phyloP scores from a whole-genome alignment of 352 stramenopile genomes.

The Phytopythium ostracodes region DNA sequence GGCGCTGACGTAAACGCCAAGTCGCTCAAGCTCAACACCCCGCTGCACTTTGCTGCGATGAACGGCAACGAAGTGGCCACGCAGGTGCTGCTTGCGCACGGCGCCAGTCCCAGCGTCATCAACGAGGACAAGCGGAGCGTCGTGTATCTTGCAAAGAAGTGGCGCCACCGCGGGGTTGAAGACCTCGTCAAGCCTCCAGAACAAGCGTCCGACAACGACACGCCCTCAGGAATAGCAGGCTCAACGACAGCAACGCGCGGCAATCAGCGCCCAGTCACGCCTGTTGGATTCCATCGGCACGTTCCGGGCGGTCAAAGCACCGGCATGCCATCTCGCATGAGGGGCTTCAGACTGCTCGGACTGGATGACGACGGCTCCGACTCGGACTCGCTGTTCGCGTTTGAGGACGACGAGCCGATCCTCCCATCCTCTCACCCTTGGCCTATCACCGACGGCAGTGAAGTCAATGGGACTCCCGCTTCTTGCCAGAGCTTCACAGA shows the following conservation, averaged over 20 bases:
- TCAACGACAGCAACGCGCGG: conserved; percentile 5
- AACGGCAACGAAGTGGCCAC: conserved; percentile 70
- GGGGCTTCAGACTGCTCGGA: background rate
- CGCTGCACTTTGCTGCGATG: conserved; percentile 75
- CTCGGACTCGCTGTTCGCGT: conserved; percentile 45
- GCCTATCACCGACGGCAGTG: conserved; percentile 9
- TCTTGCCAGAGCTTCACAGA: conserved; percentile 22
- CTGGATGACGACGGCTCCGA: conserved; percentile 44
- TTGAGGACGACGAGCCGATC: conserved; percentile 60
- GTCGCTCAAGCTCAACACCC: conserved; percentile 70
- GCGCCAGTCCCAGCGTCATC: conserved; percentile 54
- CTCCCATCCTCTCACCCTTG: conserved; percentile 42
- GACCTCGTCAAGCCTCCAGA: conserved; percentile 51
- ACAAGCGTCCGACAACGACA: background rate
- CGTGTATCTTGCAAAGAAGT: conserved; percentile 75
- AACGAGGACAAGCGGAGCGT: conserved; percentile 78
- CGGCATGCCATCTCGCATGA: background rate
- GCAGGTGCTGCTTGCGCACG: conserved; percentile 46
- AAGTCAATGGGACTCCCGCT: background rate
- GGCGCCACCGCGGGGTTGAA: conserved; percentile 53
- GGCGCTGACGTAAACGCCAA: conserved; percentile 66
- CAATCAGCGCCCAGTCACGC: conserved; percentile 4
- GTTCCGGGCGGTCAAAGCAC: background rate
- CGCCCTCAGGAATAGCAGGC: background rate
- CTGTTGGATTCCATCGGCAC: background rate